Percentiles rank a stretch among this genome's conserved stretches.
These are phyloP conservation scores for Colletotrichum incanum DNA, from an alignment of 2,329 filamentous ascomycete genomes.

Conservation along the genomic window DNA sequence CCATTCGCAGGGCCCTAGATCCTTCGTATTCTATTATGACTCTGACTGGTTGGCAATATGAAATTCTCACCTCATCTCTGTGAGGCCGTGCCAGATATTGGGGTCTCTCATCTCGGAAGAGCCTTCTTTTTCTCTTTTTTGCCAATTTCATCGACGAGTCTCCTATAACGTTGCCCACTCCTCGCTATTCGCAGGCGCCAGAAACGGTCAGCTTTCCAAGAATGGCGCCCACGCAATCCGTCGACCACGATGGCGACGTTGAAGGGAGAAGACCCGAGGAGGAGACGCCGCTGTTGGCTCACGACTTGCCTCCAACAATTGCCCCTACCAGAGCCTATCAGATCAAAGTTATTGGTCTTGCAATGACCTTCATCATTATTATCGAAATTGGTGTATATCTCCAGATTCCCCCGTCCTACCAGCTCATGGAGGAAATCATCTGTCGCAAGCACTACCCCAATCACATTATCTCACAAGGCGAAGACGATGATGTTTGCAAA, in stretches of 20 bases:
- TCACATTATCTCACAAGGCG: constrained; percentile 50
- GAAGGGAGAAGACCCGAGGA: constrained; percentile 30
- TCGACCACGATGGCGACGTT: constrained; percentile 13
- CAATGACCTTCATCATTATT: constrained; percentile 59
- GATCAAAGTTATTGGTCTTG: constrained; percentile 52
- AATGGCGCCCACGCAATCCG: constrained; percentile 14
- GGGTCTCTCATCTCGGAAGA: background rate
- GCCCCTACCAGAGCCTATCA: constrained; percentile 48
- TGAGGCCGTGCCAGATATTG: background rate
- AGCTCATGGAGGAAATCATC: constrained; percentile 68
- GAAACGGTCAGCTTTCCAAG: background rate
- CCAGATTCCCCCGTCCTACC: constrained; percentile 60
- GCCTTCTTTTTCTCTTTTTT: background rate
- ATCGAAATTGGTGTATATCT: constrained; percentile 58
- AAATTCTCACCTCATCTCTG: background rate
- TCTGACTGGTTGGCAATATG: background rate
- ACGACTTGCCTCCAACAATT: constrained; percentile 42
- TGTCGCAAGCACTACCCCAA: constrained; percentile 65
- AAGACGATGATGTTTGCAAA: constrained; percentile 66
- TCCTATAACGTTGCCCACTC: background rate
- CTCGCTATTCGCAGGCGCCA: background rate
- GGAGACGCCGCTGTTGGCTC: constrained; percentile 41
- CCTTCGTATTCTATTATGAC: background rate
- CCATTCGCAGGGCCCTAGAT: constrained; percentile 6
- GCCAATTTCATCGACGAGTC: background rate